Base-by-base conservation (phyloP, 345 rosid species). In the Eucalyptus pumila region DNA sequence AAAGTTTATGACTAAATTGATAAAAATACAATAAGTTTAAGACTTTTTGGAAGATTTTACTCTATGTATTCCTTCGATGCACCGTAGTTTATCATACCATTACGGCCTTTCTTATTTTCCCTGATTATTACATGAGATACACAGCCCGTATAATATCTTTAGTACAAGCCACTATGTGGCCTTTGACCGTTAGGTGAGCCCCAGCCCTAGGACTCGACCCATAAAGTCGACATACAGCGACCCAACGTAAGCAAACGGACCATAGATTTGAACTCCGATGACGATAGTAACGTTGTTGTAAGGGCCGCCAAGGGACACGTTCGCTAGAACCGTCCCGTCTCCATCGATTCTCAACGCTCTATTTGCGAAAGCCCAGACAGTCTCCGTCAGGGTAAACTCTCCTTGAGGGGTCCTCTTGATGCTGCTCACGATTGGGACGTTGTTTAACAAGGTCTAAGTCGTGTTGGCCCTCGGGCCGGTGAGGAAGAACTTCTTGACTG, bases 1-100 rank as follows among this genome's bases (percentile, higher is more conserved):
- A 52, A 19, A 0, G 8, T 52, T 52, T 17, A 0, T 19, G 1
- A 52, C 10, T 52, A 19, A 52, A 52, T 52, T 52, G 0, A 52
- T 8, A 52, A 52, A 52, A 7, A 4, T 52, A 1, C 5, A 52
- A 52, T 2, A 52, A 8, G 10, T 52, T 52, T 52, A 52, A 52
- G 5, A 52, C 5, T 52, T 19, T 52, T 52, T 52, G 5, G 2
- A 52, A 8, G 0, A 52, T 19, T 52, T 19, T 52, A 47, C 0
- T 52, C 0, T 52, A 9, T 0, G 0, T 15, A 67, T 32, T 34
- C 40, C 12, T 67, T 67, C 21, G 0, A 32, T 15, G 76, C 23
- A n/a, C 76, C 0, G 11, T n/a, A 37, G 34, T 14, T 30, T 54
- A 65, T 65, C 37, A n/a, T n/a, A 67, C 37, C 37, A 32, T 67